Conservation (phyloP, 2,329 filamentous ascomycete genomes). For the Lizonia empirigonia region DNA sequence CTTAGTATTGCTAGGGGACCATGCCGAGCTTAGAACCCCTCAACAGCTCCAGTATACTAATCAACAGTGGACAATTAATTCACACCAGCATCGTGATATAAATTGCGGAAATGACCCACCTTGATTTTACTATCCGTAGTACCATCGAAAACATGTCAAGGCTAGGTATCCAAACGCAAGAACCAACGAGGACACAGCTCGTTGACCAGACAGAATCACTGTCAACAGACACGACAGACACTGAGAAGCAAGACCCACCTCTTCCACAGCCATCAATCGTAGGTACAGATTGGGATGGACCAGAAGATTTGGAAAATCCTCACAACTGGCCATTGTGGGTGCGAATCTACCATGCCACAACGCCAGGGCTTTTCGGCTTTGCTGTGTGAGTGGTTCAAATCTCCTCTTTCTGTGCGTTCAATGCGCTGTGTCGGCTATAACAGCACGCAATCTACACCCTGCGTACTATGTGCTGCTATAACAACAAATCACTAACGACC, state of each 20-base stretch:
- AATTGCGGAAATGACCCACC: neutral
- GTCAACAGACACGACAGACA: constrained; percentile 4
- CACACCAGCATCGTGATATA: neutral
- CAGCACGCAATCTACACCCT: no score
- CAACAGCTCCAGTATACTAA: neutral
- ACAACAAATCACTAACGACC: neutral
- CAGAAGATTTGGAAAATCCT: constrained; percentile 47
- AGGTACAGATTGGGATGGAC: constrained; percentile 40
- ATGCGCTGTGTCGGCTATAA: no score
- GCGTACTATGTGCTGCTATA: no score
- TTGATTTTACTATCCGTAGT: neutral
- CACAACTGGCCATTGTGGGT: constrained; percentile 46
- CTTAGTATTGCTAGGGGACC: no score
- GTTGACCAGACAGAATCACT: neutral
- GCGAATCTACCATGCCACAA: constrained; percentile 41
- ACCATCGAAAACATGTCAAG: neutral
- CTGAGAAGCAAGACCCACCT: neutral
- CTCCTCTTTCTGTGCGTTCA: no score
- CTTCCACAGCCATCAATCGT: neutral
- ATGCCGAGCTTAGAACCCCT: neutral
- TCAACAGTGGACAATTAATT: neutral
- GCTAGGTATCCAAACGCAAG: neutral
- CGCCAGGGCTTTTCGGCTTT: constrained; percentile 46
- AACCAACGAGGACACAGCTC: neutral
- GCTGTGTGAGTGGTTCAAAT: constrained; percentile 37